phyloP scores from a whole-genome alignment of 148 eudicot species.

The Rhododendron simsii region DNA sequence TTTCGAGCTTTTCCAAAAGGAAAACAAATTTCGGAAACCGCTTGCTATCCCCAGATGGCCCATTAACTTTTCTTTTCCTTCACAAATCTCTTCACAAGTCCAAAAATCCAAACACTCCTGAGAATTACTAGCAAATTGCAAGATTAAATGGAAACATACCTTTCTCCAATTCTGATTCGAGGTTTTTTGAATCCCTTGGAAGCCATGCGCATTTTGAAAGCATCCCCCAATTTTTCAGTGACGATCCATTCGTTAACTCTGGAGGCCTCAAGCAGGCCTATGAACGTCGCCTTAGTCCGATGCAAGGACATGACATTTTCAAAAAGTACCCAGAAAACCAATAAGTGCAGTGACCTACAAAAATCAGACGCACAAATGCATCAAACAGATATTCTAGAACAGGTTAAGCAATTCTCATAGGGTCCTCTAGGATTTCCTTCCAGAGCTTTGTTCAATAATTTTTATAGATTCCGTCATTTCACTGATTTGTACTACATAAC shows the following conservation, averaged over 20 bases:
- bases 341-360: conserved; percentile 58
- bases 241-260: conserved; percentile 88
- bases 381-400: neutral
- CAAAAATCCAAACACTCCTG: neutral
- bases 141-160: conserved; percentile 27
- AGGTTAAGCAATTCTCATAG: neutral
- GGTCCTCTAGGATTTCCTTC: too few relatives aligned
- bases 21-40: neutral
- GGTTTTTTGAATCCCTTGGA: conserved; percentile 35
- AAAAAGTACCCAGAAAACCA: conserved; percentile 72
- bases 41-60: neutral
- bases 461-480: too few relatives aligned
- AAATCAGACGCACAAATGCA: neutral
- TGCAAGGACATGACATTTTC: conserved; percentile 92
- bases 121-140: neutral
- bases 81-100: neutral
- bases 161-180: conserved; percentile 38
- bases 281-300: conserved; percentile 74
- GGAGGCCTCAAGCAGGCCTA: conserved; percentile 67
- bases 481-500: too few relatives aligned
- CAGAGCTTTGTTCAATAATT: too few relatives aligned
- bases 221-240: conserved; percentile 78
- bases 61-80: neutral
- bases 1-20: neutral
- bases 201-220: conserved; percentile 35